Evolutionary conservation across 495 filamentous ascomycete genomes (phyloP).

Genomic region (Apodospora peruviana): DNA sequence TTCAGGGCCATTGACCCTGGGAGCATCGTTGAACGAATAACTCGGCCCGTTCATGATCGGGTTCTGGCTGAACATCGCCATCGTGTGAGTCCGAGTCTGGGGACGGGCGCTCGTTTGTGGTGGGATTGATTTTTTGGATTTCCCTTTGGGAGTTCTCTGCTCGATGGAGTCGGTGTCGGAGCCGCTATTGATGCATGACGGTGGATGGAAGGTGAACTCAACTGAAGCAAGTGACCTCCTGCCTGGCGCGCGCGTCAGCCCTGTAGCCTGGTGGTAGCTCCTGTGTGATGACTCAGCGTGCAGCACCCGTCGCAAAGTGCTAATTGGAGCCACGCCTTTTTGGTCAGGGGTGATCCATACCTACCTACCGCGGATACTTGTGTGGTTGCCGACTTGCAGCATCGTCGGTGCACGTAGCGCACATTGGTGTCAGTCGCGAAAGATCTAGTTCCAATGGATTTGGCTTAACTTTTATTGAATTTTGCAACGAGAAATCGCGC

Average conservation of each 20-base stretch:
- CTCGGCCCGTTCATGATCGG: slow-evolving; percentile 55
- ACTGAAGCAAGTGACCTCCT: slow-evolving; percentile 8
- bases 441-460: no score
- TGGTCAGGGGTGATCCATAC: no score
- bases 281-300: slow-evolving; percentile 23
- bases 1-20: slow-evolving; percentile 36
- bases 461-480: no score
- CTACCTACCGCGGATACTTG: no score
- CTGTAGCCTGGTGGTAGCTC: slow-evolving; percentile 39
- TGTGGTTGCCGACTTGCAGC: no score
- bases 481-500: no score
- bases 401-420: no score
- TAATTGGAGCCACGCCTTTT: no score
- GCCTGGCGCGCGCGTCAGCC: slow-evolving; percentile 35
- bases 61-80: slow-evolving; percentile 60
- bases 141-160: no score
- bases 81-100: not conserved
- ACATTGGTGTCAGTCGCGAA: no score
- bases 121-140: slow-evolving; percentile 1
- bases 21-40: slow-evolving; percentile 52
- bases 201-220: not conserved
- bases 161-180: no score
- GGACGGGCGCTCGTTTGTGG: not conserved
- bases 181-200: not conserved
- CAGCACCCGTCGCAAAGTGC: no score